phyloP scores from a whole-genome alignment of 371 early-diverging fungal species.

The Mortierella sp. region DNA sequence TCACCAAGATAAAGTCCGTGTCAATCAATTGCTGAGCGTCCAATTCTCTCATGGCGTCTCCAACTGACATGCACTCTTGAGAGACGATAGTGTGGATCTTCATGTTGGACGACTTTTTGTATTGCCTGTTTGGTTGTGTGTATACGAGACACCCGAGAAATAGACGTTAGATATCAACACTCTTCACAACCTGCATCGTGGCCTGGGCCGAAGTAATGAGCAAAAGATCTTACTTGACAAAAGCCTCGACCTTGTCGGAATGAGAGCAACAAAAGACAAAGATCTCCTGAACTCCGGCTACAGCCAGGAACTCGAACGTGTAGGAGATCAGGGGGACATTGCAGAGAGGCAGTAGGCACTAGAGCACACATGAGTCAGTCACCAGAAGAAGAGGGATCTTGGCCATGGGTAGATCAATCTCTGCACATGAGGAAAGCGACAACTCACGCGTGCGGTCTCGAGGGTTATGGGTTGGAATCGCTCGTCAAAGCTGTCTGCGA shows the following conservation, averaged over 20 bases:
- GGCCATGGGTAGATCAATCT: neutral
- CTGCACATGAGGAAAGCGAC: neutral
- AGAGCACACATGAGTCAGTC: slow-evolving; percentile 12
- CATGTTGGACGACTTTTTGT: slow-evolving; percentile 63
- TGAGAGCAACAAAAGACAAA: slow-evolving; percentile 88
- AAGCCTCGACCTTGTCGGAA: slow-evolving; percentile 82
- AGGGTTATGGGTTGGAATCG: slow-evolving; percentile 90
- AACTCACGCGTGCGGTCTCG: slow-evolving; percentile 84
- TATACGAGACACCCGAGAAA: slow-evolving; percentile 1
- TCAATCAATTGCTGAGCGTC: slow-evolving; percentile 85
- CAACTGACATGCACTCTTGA: slow-evolving; percentile 85
- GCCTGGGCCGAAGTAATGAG: neutral
- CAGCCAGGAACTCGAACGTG: slow-evolving; percentile 89
- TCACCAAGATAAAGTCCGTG: slow-evolving; percentile 92
- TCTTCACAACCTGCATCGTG: no score
- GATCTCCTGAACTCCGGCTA: slow-evolving; percentile 87
- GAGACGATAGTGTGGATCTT: slow-evolving; percentile 79
- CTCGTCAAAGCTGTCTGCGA: slow-evolving; percentile 92
- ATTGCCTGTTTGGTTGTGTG: slow-evolving; percentile 14
- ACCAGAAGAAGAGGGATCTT: neutral
- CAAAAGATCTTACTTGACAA: slow-evolving; percentile 74
- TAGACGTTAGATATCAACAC: no score
- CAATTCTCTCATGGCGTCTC: slow-evolving; percentile 93
- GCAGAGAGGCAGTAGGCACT: slow-evolving; percentile 94
- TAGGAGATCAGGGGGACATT: slow-evolving; percentile 96